Percentiles rank a stretch among this genome's conserved stretches.
phyloP scores from a whole-genome alignment of 2,329 filamentous ascomycete genomes.

The Ilyonectria sp. region DNA sequence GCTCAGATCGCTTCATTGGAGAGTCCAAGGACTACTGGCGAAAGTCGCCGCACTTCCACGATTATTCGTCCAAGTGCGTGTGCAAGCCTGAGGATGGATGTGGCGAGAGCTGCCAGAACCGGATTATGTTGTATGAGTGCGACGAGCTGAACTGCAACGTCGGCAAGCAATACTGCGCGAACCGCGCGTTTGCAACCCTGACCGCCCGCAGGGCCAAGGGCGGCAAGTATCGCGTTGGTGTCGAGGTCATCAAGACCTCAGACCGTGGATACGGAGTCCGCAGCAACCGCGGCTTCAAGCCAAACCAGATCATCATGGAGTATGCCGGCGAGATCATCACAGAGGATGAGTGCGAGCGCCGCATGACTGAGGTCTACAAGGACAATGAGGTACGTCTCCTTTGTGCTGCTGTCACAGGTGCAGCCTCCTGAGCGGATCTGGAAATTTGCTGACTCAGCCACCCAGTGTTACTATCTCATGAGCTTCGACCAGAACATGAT shows the following conservation, averaged over 20 bases:
- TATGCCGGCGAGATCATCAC: conserved; percentile 99
- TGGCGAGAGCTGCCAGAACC: conserved; percentile 91
- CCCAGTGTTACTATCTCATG: conserved; percentile 98
- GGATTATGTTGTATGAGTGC: conserved; percentile 98
- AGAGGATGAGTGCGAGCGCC: conserved; percentile 90
- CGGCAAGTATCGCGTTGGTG: conserved; percentile 90
- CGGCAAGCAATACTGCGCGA: conserved; percentile 81
- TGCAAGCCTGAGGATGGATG: conserved; percentile 86
- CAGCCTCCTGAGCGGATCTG: conserved; percentile 14
- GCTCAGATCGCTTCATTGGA: conserved; percentile 87
- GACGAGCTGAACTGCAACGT: conserved; percentile 90
- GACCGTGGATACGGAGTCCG: conserved; percentile 94
- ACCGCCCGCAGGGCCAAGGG: conserved; percentile 81
- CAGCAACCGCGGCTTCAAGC: conserved; percentile 87
- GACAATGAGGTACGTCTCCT: conserved; percentile 82
- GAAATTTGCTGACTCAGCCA: conserved; percentile 27
- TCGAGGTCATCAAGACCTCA: conserved; percentile 92
- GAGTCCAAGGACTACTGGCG: conserved; percentile 87
- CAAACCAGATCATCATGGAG: conserved; percentile 97
- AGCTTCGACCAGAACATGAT: conserved; percentile 99
- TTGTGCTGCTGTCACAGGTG: background rate
- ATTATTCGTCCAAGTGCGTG: conserved; percentile 83
- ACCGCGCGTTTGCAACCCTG: conserved; percentile 89
- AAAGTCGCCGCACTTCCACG: conserved; percentile 80
- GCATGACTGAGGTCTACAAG: conserved; percentile 95